Evolutionary conservation across 768 basidiomycete genomes (phyloP).

Genomic region (Psilocybe subaeruginosa): DNA sequence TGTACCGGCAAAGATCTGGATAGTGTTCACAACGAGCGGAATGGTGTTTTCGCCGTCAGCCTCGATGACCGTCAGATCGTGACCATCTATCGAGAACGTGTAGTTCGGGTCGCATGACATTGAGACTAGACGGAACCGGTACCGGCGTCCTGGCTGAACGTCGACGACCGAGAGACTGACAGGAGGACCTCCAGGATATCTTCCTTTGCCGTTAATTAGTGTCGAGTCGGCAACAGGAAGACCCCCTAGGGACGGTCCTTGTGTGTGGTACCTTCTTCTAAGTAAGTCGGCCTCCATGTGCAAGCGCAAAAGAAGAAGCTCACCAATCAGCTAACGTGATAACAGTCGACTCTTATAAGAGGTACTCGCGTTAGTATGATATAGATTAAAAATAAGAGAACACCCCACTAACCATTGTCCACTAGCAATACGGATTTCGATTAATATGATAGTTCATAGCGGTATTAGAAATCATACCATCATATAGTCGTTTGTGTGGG

Average conservation of each 20-base stretch:
- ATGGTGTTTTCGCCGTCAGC: slow-evolving; percentile 45
- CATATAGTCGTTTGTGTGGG: slow-evolving; percentile 33
- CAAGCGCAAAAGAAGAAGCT: slow-evolving; percentile 1
- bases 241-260: slow-evolving; percentile 14
- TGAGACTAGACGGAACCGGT: slow-evolving; percentile 56
- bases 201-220: slow-evolving; percentile 51
- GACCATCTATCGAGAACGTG: slow-evolving; percentile 46
- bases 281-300: neutral
- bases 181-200: slow-evolving; percentile 37
- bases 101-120: slow-evolving; percentile 53
- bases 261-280: neutral
- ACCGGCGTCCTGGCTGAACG: slow-evolving; percentile 42
- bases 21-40: slow-evolving; percentile 44
- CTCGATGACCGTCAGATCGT: slow-evolving; percentile 58
- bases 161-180: slow-evolving; percentile 45
- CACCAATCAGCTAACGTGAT: slow-evolving; percentile 42
- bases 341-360: slow-evolving; percentile 37
- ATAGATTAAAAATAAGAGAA: neutral
- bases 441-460: too few species aligned
- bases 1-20: slow-evolving; percentile 41
- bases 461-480: neutral
- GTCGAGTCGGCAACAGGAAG: slow-evolving; percentile 32
- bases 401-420: slow-evolving; percentile 9
- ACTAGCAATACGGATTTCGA: too few species aligned
- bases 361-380: neutral